Evolutionary conservation across 139 green algal genomes (phyloP), one percentile per base, ranked within the genome.

Genomic region (Limnomonas spitsbergensis): DNA sequence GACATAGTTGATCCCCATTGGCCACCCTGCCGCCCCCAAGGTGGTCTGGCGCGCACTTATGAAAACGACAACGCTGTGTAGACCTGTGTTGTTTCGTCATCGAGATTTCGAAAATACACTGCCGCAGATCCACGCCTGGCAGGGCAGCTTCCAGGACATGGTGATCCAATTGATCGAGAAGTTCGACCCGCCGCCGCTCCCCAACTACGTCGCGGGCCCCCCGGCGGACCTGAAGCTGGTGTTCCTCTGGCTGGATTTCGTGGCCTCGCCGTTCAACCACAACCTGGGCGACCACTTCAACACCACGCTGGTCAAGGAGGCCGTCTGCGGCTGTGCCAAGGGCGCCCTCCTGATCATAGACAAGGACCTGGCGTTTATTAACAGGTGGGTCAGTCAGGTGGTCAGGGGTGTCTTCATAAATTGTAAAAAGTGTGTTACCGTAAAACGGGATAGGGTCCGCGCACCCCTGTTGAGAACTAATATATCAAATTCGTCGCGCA

Each of bases 101-200:
- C n/a, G n/a, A n/a, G n/a, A n/a, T n/a, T n/a, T n/a, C n/a, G n/a
- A n/a, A n/a, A n/a, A n/a, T n/a, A n/a, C n/a, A n/a, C n/a, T n/a
- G n/a, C n/a, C n/a, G n/a, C n/a, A 61, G 47, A 61, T 61, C 20
- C 47, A 61, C 47, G 47, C 47, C 47, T 61, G 47, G 47, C 47
- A 61, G 47, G 47, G 47, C 20, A 61, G 47, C 47, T 61, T 61
- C 20, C 47, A 61, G 47, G 47, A 61, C 47, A 61, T 61, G 47
- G 47, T 61, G 14, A 61, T 29, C 47, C 47, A 61, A 20, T 61
- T 61, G 47, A 20, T 61, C 14, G 20, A 29, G 20, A 61, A 61
- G 47, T 61, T 61, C 20, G 47, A 61, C 47, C 47, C 47, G 20
- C 47, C 47, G 20, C 47, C 47, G 47, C 47, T 20, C 14, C 47